Conservation (phyloP, 2,329 filamentous ascomycete genomes). For the Colletotrichum eleusines region DNA sequence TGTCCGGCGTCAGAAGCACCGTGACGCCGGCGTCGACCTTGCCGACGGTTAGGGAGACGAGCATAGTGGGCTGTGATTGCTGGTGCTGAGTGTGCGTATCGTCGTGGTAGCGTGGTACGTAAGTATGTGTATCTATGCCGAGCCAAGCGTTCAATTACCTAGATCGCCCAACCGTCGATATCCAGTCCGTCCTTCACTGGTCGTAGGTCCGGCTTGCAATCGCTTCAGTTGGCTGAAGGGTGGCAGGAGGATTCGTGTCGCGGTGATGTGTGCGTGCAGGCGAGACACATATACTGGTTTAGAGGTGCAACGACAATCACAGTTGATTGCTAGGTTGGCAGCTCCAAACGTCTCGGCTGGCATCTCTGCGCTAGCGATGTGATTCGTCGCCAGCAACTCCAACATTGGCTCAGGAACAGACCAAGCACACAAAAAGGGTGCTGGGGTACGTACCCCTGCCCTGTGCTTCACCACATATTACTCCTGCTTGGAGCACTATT, state of each 20-base stretch:
- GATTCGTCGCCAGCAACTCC: conserved; percentile 26
- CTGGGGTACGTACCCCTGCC: conserved; percentile 27
- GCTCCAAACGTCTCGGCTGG: conserved; percentile 35
- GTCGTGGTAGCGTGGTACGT: conserved; percentile 25
- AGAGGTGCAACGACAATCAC: conserved; percentile 29
- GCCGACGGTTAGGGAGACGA: conserved; percentile 97
- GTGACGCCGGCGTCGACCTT: conserved; percentile 99
- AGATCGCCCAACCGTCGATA: background rate
- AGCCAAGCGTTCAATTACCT: conserved; percentile 19
- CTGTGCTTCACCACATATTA: conserved; percentile 3
- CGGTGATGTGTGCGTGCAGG: conserved; percentile 9
- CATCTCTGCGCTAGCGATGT: conserved; percentile 40
- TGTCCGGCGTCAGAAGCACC: conserved; percentile 95
- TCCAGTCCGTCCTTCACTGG: background rate
- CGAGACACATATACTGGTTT: conserved; percentile 34
- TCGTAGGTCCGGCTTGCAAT: conserved; percentile 5
- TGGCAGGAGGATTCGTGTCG: background rate
- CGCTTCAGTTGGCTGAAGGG: conserved; percentile 7
- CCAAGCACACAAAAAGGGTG: background rate
- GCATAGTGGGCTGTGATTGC: conserved; percentile 68
- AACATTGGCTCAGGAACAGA: conserved; percentile 6
- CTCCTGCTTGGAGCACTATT: background rate
- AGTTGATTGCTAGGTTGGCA: conserved; percentile 40
- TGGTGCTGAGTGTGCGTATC: conserved; percentile 18
- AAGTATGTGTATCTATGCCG: background rate